Evolutionary conservation across 495 filamentous ascomycete species (phyloP), one percentile per base, ranked within the genome.

Genomic region (Trichoderma erinaceum): DNA sequence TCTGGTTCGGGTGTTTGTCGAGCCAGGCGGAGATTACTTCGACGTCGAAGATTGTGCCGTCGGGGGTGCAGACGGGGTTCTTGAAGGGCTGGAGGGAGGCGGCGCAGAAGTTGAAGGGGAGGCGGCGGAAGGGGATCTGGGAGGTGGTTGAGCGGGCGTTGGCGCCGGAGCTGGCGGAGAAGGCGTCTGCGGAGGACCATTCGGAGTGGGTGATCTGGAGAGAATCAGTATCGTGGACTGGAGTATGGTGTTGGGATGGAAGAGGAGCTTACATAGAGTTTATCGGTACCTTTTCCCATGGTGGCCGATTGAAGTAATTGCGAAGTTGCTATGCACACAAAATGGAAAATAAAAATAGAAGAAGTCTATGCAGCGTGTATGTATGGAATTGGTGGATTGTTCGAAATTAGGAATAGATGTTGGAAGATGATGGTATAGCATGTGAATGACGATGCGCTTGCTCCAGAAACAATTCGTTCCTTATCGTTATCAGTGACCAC

Each of bases 41-140:
- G 67, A 94, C 85, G 73, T 96, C 92, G 75, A 96, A 96, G 64
- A 93, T 91, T 15, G 87, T 90, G 32, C 92, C 92, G 43, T 88
- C 80, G 7, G 83, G 69, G 8, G 91, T 95, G 78, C 92, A 96
- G 58, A 96, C 92, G 0, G 92, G 92, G 68, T 92, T 89, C 75
- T 87, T 82, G 80, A 92, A 96, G 1, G 95, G 95, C 74, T 98
- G 95, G 21, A 99, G 88, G 32, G 90, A 94, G 46, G 97, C 88
- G 69, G 95, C 92, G 85, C 95, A 99, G 81, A 94, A 98, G 83
- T 97, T 97, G 86, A 96, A 99, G 46, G 95, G 95, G 4, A 99
- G 85, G 29, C 92, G 90, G 74, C 89, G 90, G 82, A 98, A 99
- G 41, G 84, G 82, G 23, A 84, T 84, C 64, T 86, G 84, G 44